A percentile compares a stretch with the other conserved stretches of the same genome.
Evolutionary conservation across 2,329 filamentous ascomycete genomes (phyloP).

Genomic region (Diplocarpon rosae): DNA sequence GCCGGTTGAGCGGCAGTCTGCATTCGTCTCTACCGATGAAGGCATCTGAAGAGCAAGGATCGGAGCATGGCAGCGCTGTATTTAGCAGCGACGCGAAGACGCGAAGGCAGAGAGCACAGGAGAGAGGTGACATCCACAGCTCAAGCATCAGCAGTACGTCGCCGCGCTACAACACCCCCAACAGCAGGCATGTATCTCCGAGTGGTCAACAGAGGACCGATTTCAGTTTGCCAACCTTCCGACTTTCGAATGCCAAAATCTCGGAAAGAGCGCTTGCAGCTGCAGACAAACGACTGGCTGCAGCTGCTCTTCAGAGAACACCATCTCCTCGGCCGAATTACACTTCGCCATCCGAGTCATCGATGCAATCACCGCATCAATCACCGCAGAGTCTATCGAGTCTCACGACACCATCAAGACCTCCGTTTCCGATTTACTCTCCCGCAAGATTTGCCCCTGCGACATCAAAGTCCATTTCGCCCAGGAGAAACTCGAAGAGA

Average conservation of each 20-base stretch:
- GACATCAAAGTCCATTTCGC: constrained; percentile 9
- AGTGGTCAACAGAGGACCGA: background rate
- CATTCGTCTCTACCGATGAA: constrained; percentile 11
- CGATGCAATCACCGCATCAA: background rate
- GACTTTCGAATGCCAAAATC: constrained; percentile 6
- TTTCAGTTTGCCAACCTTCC: constrained; percentile 1
- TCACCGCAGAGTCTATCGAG: background rate
- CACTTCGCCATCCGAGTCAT: constrained; percentile 1
- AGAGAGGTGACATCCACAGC: constrained; percentile 24
- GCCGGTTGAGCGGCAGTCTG: constrained; percentile 20
- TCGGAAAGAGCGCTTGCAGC: constrained; percentile 7
- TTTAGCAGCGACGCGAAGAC: constrained; percentile 16
- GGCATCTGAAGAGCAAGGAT: constrained; percentile 9
- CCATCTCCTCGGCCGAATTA: background rate
- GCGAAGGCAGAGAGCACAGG: constrained; percentile 20
- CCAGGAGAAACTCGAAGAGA: constrained; percentile 10
- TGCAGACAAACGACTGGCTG: background rate
- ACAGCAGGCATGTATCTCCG: constrained; percentile 11
- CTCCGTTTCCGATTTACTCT: constrained; percentile 1
- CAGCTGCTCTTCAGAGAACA: background rate
- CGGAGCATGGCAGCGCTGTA: constrained; percentile 6
- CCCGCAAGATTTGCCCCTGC: background rate
- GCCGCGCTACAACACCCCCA: constrained; percentile 18
- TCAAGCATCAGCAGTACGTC: constrained; percentile 14
- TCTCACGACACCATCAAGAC: background rate